Percentiles rank a stretch among this genome's conserved stretches.
Conservation (phyloP, 495 filamentous ascomycete species). For the Neurospora sp. region DNA sequence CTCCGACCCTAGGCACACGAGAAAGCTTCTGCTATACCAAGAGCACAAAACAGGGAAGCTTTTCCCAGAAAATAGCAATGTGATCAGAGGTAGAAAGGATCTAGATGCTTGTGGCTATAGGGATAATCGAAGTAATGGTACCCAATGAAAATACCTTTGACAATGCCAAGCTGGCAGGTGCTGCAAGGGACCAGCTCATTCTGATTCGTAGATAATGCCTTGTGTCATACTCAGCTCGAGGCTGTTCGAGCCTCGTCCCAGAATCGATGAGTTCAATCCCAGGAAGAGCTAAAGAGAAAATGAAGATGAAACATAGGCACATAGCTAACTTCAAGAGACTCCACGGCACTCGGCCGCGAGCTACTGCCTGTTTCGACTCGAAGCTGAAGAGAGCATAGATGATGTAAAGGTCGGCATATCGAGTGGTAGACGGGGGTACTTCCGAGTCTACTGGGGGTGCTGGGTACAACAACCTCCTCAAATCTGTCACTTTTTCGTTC, state of each 20-base stretch:
- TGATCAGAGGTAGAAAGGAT: not conserved
- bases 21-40: not conserved
- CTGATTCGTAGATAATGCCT: not conserved
- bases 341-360: not conserved
- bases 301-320: not conserved
- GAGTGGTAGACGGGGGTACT: not conserved
- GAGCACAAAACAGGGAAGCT: not conserved
- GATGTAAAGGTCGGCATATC: not conserved
- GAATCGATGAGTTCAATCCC: not conserved
- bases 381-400: not conserved
- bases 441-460: not conserved
- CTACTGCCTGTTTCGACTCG: not conserved
- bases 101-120: not conserved
- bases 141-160: not conserved
- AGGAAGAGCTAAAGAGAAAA: not conserved
- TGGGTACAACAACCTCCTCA: not conserved
- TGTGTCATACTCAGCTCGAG: not conserved
- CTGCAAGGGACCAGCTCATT: not conserved
- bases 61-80: not conserved
- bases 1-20: not conserved
- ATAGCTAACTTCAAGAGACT: not conserved
- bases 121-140: not conserved
- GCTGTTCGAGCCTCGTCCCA: not conserved
- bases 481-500: not conserved
- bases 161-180: not conserved